phyloP scores from a whole-genome alignment of 2,329 filamentous ascomycete species.

The Esteya vermicola region DNA sequence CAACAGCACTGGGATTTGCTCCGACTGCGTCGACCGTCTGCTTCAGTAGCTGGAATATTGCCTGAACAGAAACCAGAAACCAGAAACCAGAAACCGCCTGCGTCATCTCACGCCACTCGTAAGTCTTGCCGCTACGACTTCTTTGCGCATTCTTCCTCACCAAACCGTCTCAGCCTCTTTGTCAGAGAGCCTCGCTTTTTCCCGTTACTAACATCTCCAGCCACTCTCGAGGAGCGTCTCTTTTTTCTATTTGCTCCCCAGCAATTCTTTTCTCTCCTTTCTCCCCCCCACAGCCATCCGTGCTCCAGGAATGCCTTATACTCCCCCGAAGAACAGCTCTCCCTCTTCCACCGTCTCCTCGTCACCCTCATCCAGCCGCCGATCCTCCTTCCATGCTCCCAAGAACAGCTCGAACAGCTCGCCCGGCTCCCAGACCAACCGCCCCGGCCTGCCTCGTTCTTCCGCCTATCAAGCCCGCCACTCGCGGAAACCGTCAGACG shows the following conservation, averaged over 20 bases:
- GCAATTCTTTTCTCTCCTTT: not conserved
- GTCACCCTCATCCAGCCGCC: constrained; percentile 43
- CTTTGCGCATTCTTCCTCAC: no score
- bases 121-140: no score
- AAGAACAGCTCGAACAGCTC: no score
- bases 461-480: constrained; percentile 52
- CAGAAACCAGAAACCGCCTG: no score
- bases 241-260: no score
- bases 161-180: no score
- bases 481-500: constrained; percentile 40
- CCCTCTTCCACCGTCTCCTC: constrained; percentile 43
- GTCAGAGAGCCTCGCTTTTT: no score
- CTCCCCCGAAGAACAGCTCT: constrained; percentile 57
- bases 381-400: constrained; percentile 40
- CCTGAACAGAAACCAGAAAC: no score
- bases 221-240: no score
- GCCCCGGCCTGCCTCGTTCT: constrained; percentile 46
- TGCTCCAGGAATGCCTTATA: constrained; percentile 63
- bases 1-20: constrained; percentile 11
- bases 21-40: not conserved
- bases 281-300: not conserved
- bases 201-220: no score
- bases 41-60: constrained; percentile 19
- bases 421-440: constrained; percentile 16
- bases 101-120: not conserved